These are phyloP conservation scores for Talaromyces sp. DNA, from an alignment of 2,329 filamentous ascomycete species.

Conservation along the genomic window DNA sequence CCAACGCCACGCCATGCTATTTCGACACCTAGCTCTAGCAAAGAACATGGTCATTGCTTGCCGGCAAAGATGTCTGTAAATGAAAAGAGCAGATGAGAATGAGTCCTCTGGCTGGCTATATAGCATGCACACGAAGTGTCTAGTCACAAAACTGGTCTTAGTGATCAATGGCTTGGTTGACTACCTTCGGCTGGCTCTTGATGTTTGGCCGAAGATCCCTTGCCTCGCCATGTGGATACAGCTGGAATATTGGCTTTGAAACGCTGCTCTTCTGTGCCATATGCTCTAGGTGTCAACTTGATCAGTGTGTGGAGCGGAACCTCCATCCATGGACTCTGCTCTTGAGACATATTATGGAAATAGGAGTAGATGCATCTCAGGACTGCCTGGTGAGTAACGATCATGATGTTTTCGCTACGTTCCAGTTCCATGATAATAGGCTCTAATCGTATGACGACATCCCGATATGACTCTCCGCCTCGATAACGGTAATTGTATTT, in stretches of 20 bases:
- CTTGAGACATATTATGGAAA: conserved; percentile 95
- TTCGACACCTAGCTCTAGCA: background rate
- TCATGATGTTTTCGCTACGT: conserved; percentile 91
- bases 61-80: background rate
- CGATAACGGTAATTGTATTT: conserved; percentile 99
- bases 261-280: conserved; percentile 84
- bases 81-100: background rate
- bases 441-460: conserved; percentile 95
- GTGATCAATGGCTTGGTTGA: conserved; percentile 11
- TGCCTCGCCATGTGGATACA: conserved; percentile 92
- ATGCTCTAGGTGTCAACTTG: conserved; percentile 90
- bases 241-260: conserved; percentile 90
- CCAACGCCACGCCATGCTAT: conserved; percentile 17
- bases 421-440: conserved; percentile 99
- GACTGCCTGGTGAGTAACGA: conserved; percentile 96
- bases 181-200: conserved; percentile 14
- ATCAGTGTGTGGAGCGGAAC: conserved; percentile 95
- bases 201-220: conserved; percentile 88
- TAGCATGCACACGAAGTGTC: background rate
- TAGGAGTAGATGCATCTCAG: conserved; percentile 97
- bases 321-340: conserved; percentile 96
- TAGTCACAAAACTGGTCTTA: background rate
- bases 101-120: background rate
- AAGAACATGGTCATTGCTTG: conserved; percentile 1
- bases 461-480: conserved; percentile 90